Conservation (phyloP, 2,329 filamentous ascomycete genomes). For the Echinosphaeria canescens region DNA sequence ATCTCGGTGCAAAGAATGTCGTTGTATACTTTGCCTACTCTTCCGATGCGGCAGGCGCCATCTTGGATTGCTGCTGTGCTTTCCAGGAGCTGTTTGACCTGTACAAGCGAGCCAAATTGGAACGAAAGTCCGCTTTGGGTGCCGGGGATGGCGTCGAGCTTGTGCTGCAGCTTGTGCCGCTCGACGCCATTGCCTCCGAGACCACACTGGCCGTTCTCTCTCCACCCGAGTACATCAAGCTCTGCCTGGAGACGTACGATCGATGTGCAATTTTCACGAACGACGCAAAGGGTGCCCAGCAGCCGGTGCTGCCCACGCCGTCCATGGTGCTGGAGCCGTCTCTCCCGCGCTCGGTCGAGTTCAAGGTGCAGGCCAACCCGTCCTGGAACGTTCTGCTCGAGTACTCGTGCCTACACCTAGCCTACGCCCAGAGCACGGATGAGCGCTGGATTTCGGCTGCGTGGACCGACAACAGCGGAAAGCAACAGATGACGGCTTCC, state of each 20-base stretch:
- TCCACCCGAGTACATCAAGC: constrained; percentile 31
- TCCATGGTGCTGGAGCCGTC: constrained; percentile 52
- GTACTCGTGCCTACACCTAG: constrained; percentile 61
- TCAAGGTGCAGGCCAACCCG: constrained; percentile 45
- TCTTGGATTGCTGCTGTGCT: constrained; percentile 50
- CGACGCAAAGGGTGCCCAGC: too few species aligned
- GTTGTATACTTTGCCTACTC: constrained; percentile 62
- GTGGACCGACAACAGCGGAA: constrained; percentile 63
- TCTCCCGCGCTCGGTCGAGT: constrained; percentile 50
- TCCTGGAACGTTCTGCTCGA: constrained; percentile 57
- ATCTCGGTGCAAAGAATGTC: constrained; percentile 30
- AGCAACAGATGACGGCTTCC: constrained; percentile 48
- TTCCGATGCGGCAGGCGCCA: constrained; percentile 33
- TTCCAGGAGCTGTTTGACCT: constrained; percentile 53
- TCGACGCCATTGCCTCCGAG: constrained; percentile 42
- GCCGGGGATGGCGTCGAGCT: constrained; percentile 46
- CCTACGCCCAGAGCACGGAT: constrained; percentile 56
- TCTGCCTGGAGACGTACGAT: constrained; percentile 61
- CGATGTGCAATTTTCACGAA: constrained; percentile 40
- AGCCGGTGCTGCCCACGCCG: constrained; percentile 44
- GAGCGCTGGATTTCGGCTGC: constrained; percentile 59
- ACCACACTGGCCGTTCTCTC: constrained; percentile 39
- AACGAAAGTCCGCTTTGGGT: constrained; percentile 17
- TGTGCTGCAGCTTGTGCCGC: constrained; percentile 57
- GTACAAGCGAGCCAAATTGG: constrained; percentile 27